Evolutionary conservation across 768 basidiomycete species (phyloP).

Genomic region (Pulveroboletus sp.): DNA sequence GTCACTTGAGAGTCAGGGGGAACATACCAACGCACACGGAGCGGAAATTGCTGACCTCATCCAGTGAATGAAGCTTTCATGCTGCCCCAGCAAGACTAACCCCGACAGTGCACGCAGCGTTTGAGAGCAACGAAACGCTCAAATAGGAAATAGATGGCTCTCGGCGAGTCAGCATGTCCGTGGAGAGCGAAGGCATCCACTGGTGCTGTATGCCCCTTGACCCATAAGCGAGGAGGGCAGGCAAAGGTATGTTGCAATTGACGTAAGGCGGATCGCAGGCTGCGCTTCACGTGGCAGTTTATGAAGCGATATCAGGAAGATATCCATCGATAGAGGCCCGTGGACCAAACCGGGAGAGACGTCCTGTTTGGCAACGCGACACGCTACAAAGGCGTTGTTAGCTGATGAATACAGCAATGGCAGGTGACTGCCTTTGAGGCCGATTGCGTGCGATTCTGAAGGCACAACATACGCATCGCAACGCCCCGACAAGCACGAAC

Average conservation of each 20-base stretch:
- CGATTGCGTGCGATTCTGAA: neutral
- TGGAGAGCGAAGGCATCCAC: constrained; percentile 22
- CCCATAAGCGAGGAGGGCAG: constrained; percentile 32
- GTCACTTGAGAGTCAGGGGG: constrained; percentile 12
- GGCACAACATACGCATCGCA: constrained; percentile 1
- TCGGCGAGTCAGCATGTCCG: constrained; percentile 25
- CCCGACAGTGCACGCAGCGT: constrained; percentile 7
- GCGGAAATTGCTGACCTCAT: constrained; percentile 28
- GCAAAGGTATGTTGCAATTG: constrained; percentile 27
- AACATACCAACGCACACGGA: constrained; percentile 1
- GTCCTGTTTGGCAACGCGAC: neutral
- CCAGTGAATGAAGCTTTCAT: constrained; percentile 17
- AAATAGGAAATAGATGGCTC: constrained; percentile 11
- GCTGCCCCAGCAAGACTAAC: constrained; percentile 8
- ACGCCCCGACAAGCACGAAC: constrained; percentile 22
- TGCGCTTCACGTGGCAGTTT: constrained; percentile 15
- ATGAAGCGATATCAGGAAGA: constrained; percentile 23
- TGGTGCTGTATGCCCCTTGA: constrained; percentile 20
- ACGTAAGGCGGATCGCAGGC: constrained; percentile 27
- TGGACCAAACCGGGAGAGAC: constrained; percentile 8
- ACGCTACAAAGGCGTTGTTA: neutral
- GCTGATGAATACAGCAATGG: neutral
- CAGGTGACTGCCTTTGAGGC: constrained; percentile 1
- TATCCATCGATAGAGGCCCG: constrained; percentile 28
- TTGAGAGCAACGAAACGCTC: constrained; percentile 12